phyloP scores from a whole-genome alignment of 257 asterid genomes.

The Verbena officinalis region DNA sequence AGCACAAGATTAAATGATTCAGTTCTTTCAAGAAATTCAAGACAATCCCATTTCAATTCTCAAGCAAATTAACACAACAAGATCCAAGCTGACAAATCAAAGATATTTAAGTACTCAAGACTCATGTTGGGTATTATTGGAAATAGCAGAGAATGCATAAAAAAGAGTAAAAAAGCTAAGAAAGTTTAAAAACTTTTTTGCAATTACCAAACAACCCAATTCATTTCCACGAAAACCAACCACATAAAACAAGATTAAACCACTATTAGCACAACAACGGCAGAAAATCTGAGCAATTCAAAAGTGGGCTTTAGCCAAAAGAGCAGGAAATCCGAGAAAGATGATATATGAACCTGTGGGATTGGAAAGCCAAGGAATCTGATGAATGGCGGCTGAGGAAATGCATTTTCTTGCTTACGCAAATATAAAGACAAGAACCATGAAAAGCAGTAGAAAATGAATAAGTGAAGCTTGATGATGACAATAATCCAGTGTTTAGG shows the following conservation, averaged over 20 bases:
- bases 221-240: slow-evolving; percentile 22
- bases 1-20: slow-evolving; percentile 16
- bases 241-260: slow-evolving; percentile 12
- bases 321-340: slow-evolving; percentile 25
- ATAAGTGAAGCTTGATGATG: neutral
- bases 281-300: slow-evolving; percentile 14
- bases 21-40: slow-evolving; percentile 25
- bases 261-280: slow-evolving; percentile 25
- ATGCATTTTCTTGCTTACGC: neutral
- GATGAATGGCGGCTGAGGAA: slow-evolving; percentile 43
- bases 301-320: slow-evolving; percentile 21
- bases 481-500: neutral
- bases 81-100: slow-evolving; percentile 6
- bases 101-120: neutral
- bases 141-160: neutral
- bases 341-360: slow-evolving; percentile 28
- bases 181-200: neutral
- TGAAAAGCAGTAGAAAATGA: neutral
- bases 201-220: slow-evolving; percentile 11
- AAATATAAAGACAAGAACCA: neutral
- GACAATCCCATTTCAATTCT: slow-evolving; percentile 24
- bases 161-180: neutral
- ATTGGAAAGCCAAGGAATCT: slow-evolving; percentile 29
- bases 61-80: slow-evolving; percentile 23
- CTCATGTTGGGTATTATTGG: neutral